Base-by-base conservation (phyloP, 306 rosid genomes). In the Acacia crassicarpa region DNA sequence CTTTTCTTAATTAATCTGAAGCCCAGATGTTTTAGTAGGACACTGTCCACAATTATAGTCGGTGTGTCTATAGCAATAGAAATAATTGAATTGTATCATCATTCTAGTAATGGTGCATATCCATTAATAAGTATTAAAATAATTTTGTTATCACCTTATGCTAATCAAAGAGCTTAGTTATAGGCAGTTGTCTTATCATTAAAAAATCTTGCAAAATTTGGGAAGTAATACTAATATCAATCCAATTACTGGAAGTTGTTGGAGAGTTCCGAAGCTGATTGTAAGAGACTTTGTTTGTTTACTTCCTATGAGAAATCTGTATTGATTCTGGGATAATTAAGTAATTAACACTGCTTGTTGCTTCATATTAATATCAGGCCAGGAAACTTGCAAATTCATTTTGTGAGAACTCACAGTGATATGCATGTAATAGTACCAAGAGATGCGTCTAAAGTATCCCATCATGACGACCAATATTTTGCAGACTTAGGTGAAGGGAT, bases 401-500 rank as follows among this genome's bases (percentile, higher is more conserved):
- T 69, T 30, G 27, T 11, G 45, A 69, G 69, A 25, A 54, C 12
- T 45, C 69, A 44, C 69, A 27, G 30, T 61, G 68, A 61, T 53
- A 13, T 71, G 25, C 53, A 8, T 33, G 59, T 77, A 77, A 77
- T 53, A 65, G 22, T 66, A 49, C 66, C 53, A 71, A n/a, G 53
- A 71, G 45, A 79, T 13, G 41, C 13, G 45, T 72, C 44, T 83
- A 20, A 66, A 70, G 74, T 72, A 49, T 70, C 56, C 35, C 48
- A 27, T 49, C 63, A 62, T 40, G 54, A 43, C n/a, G 16, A 72
- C 13, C 38, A 83, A 38, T 17, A 25, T 49, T 27, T 44, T 63
- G 45, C 81, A 43, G 30, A 83, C 27, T 73, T 78, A 16, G 61
- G 62, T 81, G 67, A 22, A 75, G 70, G 67, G 70, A 74, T 27